These are phyloP conservation scores for Escovopsis sp. DNA, from an alignment of 2,329 filamentous ascomycete genomes.

Conservation along the genomic window DNA sequence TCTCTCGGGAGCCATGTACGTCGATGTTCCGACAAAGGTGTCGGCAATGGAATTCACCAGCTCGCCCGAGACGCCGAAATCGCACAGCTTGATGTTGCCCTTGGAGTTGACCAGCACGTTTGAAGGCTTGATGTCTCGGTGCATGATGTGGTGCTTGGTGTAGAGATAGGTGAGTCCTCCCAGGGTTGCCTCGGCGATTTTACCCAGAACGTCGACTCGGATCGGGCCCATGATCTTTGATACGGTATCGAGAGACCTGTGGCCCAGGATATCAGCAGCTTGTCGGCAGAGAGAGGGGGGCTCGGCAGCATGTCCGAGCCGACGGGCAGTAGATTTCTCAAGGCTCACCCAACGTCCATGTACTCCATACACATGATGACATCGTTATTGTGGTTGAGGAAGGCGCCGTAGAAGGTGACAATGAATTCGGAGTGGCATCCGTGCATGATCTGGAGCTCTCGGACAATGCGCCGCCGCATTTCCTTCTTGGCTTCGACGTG, in stretches of 20 bases:
- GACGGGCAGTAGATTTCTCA: too few species aligned
- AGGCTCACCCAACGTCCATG: slow-evolving; percentile 91
- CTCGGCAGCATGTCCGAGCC: too few species aligned
- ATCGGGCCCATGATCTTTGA: slow-evolving; percentile 91
- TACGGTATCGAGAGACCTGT: slow-evolving; percentile 79
- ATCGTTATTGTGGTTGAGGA: slow-evolving; percentile 90
- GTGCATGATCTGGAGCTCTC: slow-evolving; percentile 96
- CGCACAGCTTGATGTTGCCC: slow-evolving; percentile 91
- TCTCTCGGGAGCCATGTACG: slow-evolving; percentile 97
- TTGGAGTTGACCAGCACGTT: slow-evolving; percentile 93
- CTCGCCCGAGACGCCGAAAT: slow-evolving; percentile 97
- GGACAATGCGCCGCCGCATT: slow-evolving; percentile 89
- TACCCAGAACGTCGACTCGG: slow-evolving; percentile 88
- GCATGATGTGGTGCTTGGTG: slow-evolving; percentile 93
- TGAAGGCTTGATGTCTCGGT: slow-evolving; percentile 95
- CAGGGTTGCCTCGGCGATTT: slow-evolving; percentile 91
- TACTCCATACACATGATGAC: slow-evolving; percentile 99
- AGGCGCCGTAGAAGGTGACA: slow-evolving; percentile 94
- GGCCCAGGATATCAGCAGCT: slow-evolving; percentile 1
- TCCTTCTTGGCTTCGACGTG: slow-evolving; percentile 97
- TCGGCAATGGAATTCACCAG: slow-evolving; percentile 96
- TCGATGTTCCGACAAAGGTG: slow-evolving; percentile 95
- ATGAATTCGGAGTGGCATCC: slow-evolving; percentile 95
- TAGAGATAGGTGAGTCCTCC: slow-evolving; percentile 92
- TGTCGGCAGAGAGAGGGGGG: not conserved